phyloP scores from a whole-genome alignment of 2,329 filamentous ascomycete genomes.

The Westerdykella ornata region DNA sequence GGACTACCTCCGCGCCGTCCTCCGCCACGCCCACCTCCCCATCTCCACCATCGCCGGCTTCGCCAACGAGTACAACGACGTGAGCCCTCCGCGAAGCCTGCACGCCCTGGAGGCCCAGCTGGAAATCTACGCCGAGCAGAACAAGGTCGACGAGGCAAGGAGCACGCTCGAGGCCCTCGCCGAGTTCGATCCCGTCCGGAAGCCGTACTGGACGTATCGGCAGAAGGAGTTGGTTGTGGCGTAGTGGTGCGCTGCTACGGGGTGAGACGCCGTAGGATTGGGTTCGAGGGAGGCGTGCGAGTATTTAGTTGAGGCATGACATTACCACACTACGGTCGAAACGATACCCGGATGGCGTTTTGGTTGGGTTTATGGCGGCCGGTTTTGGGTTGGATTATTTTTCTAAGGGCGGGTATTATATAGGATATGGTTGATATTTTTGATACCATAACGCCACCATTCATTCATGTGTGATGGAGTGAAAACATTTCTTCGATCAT shows the following conservation, averaged over 20 bases:
- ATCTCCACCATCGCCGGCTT: conserved; percentile 48
- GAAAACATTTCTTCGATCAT: no score
- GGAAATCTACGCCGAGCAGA: conserved; percentile 54
- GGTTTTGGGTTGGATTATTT: no score
- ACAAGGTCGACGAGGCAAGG: conserved; percentile 56
- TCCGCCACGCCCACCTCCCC: conserved; percentile 56
- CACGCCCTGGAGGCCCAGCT: conserved; percentile 65
- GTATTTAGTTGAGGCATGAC: conserved; percentile 2
- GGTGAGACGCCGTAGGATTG: conserved; percentile 1
- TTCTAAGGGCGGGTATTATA: no score
- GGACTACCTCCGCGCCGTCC: conserved; percentile 79
- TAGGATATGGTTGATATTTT: no score
- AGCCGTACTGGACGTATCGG: conserved; percentile 86
- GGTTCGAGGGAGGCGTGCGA: conserved; percentile 3
- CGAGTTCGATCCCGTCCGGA: conserved; percentile 83
- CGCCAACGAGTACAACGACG: conserved; percentile 48
- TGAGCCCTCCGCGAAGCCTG: conserved; percentile 48
- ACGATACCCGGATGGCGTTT: conserved; percentile 23
- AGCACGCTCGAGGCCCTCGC: conserved; percentile 66
- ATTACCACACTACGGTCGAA: no score
- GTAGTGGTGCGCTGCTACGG: conserved; percentile 16
- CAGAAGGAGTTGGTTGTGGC: conserved; percentile 38
- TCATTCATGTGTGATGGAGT: no score
- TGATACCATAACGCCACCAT: no score
- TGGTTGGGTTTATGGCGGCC: conserved; percentile 1